Evolutionary conservation across 805 yeast species (phyloP).

Genomic region (Zygosaccharomyces kombuchaensis): DNA sequence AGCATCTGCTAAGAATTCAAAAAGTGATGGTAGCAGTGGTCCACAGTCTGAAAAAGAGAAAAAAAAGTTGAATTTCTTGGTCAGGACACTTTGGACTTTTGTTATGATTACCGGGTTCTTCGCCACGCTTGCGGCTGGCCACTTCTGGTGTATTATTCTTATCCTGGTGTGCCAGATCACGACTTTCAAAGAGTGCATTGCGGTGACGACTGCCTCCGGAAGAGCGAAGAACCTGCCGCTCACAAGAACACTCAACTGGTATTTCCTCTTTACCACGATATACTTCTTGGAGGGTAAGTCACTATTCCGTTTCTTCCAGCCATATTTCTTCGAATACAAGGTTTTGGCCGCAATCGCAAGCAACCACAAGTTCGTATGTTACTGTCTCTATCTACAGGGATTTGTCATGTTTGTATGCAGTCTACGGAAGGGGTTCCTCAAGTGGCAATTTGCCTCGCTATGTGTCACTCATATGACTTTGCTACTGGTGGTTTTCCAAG

Average conservation of each 20-base stretch:
- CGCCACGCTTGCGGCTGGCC: constrained; percentile 73
- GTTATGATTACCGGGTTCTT: constrained; percentile 82
- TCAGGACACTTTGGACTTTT: constrained; percentile 88
- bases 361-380: constrained; percentile 81
- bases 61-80: constrained; percentile 48
- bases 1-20: background rate
- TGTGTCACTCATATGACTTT: constrained; percentile 93
- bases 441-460: constrained; percentile 90
- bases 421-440: constrained; percentile 80
- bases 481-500: constrained; percentile 85
- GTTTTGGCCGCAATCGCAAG: constrained; percentile 54
- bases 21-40: background rate
- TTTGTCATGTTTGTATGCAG: constrained; percentile 87
- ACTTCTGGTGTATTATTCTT: constrained; percentile 67
- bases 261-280: constrained; percentile 79
- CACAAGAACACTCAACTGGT: constrained; percentile 87
- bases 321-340: constrained; percentile 36
- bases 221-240: constrained; percentile 77
- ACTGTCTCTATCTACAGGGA: constrained; percentile 79
- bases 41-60: constrained; percentile 15
- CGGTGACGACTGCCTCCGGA: constrained; percentile 75
- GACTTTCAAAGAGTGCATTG: constrained; percentile 87
- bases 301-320: constrained; percentile 61
- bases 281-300: constrained; percentile 87
- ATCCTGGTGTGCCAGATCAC: constrained; percentile 72